These are phyloP conservation scores for Hanseniaspora clermontiae DNA, from an alignment of 805 yeast genomes.

Conservation along the genomic window DNA sequence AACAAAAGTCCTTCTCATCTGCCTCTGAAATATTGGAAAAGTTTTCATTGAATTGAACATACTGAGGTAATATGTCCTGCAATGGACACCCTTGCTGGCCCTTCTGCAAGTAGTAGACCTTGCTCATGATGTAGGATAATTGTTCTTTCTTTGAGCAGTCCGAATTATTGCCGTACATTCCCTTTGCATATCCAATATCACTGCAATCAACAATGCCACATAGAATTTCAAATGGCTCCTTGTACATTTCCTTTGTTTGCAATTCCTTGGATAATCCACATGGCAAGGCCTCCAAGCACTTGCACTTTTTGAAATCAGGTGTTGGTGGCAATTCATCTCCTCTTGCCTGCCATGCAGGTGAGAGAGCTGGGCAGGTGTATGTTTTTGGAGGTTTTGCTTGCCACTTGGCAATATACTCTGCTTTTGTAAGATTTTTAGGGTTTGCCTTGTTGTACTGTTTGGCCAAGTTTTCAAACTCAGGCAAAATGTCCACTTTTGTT, in stretches of 20 bases:
- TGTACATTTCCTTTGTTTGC: constrained; percentile 38
- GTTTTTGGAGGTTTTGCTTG: constrained; percentile 23
- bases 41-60: constrained; percentile 20
- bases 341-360: constrained; percentile 47
- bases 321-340: constrained; percentile 47
- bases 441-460: constrained; percentile 37
- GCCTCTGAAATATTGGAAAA: constrained; percentile 1
- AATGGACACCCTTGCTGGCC: constrained; percentile 22
- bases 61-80: constrained; percentile 12
- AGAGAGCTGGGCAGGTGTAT: constrained; percentile 40
- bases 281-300: constrained; percentile 44
- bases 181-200: constrained; percentile 49
- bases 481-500: constrained; percentile 38
- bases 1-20: neutral
- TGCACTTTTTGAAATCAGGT: constrained; percentile 49
- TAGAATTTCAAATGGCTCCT: constrained; percentile 42
- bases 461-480: constrained; percentile 47
- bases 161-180: constrained; percentile 54
- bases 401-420: constrained; percentile 20
- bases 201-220: constrained; percentile 49
- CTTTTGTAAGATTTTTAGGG: constrained; percentile 33
- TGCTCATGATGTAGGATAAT: constrained; percentile 49
- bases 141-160: constrained; percentile 53
- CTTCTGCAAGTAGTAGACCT: constrained; percentile 42
- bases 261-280: constrained; percentile 41